Base-by-base conservation (phyloP, 1,139 yeast genomes). In the Pichia sp. region DNA sequence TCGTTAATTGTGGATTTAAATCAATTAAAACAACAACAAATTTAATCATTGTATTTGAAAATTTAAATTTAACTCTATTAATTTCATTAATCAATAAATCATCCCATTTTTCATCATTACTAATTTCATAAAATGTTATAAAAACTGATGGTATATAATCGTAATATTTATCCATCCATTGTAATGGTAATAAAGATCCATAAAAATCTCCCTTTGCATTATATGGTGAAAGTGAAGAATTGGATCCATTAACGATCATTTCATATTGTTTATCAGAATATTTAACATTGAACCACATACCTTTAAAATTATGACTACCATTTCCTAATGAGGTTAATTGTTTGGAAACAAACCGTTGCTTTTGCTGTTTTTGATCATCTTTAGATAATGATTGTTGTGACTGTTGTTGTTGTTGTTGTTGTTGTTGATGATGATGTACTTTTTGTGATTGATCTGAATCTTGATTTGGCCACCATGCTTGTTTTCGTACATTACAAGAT, bases 91-190 rank as follows among this genome's bases (percentile, higher is more conserved):
- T 63, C 30, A 73, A 52, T 2, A 57, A 35, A 25, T 54, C 61
- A 16, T 54, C 57, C 24, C 51, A 54, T 11, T 36, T 32, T 20
- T 47, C 51, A 28, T 43, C 47, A 3, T 39, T 35, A 25, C 52
- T 55, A 22, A 74, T 50, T 41, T 68, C 67, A 54, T 71, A 69
- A 36, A 75, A 64, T 1, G 71, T 58, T 4, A 75, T 59, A 40
- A 70, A 66, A 0, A 73, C 67, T 2, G 71, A 53, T 0, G 83
- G 82, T 24, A 65, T 42, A 6, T 63, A 46, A 22, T 66, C 62
- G 32, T 64, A 60, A 53, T 77, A 74, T 55, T 76, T 78, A 33
- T 68, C 66, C 10, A 76, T 49, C 84, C 83, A 78, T 26, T 69
- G 63, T 0, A 55, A 51, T 0, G 73, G 63, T 26, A 76, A 52